Evolutionary conservation across 2,329 filamentous ascomycete genomes (phyloP).

Genomic region (Trichoderma lentiforme): DNA sequence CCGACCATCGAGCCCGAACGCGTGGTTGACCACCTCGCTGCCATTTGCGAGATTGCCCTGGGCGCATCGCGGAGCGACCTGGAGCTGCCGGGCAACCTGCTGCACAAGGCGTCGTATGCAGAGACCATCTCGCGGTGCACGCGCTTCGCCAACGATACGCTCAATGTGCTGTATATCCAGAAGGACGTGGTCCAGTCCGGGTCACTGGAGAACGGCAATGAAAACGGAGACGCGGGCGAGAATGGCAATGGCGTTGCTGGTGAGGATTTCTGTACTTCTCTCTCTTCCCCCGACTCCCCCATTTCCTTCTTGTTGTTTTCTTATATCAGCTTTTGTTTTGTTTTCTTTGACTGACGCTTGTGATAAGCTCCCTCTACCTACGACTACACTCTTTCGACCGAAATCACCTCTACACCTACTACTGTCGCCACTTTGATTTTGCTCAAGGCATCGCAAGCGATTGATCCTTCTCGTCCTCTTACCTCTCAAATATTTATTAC

Average conservation of each 20-base stretch:
- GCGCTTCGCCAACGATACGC: slow-evolving; percentile 83
- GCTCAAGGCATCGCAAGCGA: slow-evolving; percentile 82
- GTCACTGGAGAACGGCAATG: slow-evolving; percentile 39
- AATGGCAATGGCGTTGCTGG: slow-evolving; percentile 44
- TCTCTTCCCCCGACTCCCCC: background rate
- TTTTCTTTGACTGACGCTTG: background rate
- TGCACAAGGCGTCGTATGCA: slow-evolving; percentile 66
- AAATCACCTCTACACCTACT: slow-evolving; percentile 75
- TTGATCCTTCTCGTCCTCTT: slow-evolving; percentile 79
- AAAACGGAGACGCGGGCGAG: slow-evolving; percentile 31
- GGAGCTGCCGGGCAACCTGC: slow-evolving; percentile 74
- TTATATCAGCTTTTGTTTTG: background rate
- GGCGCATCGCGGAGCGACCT: slow-evolving; percentile 76
- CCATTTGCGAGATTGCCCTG: slow-evolving; percentile 69
- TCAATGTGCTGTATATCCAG: slow-evolving; percentile 85
- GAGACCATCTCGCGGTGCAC: slow-evolving; percentile 86
- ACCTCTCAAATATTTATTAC: slow-evolving; percentile 88
- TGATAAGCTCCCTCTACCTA: slow-evolving; percentile 53
- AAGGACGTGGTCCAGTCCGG: slow-evolving; percentile 67
- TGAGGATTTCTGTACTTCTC: slow-evolving; percentile 31
- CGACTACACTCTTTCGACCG: slow-evolving; percentile 75
- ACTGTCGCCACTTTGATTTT: slow-evolving; percentile 84
- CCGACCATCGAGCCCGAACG: slow-evolving; percentile 62
- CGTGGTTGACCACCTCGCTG: slow-evolving; percentile 68
- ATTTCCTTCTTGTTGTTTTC: background rate